These are phyloP conservation scores for Leptodontidium sp. DNA, from an alignment of 2,329 filamentous ascomycete species.

Conservation along the genomic window DNA sequence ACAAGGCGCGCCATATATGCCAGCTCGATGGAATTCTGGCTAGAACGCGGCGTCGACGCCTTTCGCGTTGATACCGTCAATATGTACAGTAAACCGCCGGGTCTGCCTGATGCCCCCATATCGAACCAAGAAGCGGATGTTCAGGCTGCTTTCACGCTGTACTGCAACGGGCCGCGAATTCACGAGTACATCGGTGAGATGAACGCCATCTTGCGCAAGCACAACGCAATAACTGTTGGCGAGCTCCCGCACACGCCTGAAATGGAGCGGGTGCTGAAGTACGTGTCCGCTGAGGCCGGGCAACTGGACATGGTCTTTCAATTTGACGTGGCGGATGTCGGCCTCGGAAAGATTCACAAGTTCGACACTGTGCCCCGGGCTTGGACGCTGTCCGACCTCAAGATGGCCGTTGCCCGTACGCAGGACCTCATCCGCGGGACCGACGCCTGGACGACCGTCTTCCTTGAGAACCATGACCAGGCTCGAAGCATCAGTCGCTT, in stretches of 20 bases:
- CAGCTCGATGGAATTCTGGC: slow-evolving; percentile 77
- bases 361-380: slow-evolving; percentile 50
- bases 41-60: slow-evolving; percentile 74
- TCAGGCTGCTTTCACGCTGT: slow-evolving; percentile 64
- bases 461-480: slow-evolving; percentile 71
- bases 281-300: slow-evolving; percentile 63
- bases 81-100: slow-evolving; percentile 70
- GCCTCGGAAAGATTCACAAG: slow-evolving; percentile 62
- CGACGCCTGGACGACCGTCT: slow-evolving; percentile 66
- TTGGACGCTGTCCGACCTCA: slow-evolving; percentile 58
- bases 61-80: slow-evolving; percentile 80
- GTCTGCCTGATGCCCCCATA: slow-evolving; percentile 56
- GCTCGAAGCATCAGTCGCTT: slow-evolving; percentile 63
- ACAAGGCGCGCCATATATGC: slow-evolving; percentile 75
- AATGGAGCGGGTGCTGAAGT: slow-evolving; percentile 62
- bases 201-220: slow-evolving; percentile 64
- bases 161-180: slow-evolving; percentile 73
- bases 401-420: slow-evolving; percentile 56
- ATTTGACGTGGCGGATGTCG: slow-evolving; percentile 71
- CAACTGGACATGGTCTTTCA: slow-evolving; percentile 77
- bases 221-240: slow-evolving; percentile 73
- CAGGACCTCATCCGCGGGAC: slow-evolving; percentile 60
- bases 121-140: slow-evolving; percentile 48
- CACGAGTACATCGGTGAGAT: slow-evolving; percentile 74
- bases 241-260: slow-evolving; percentile 72